phyloP scores from a whole-genome alignment of 257 asterid species.

The Penstemon davidsonii region DNA sequence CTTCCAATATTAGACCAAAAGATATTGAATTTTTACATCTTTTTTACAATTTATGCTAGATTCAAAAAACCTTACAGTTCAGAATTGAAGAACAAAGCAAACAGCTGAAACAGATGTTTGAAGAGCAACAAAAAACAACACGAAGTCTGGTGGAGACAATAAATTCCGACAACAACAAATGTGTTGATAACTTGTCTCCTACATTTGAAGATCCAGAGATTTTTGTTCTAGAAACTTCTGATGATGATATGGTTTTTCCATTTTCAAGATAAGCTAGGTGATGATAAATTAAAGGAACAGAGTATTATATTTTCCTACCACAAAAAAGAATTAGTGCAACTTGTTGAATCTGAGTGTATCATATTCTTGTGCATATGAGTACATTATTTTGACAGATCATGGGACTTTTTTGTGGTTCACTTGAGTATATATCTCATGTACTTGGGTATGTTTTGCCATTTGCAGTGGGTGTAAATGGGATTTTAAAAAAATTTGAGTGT shows the following conservation, averaged over 20 bases:
- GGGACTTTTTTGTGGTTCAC: not conserved
- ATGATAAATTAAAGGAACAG: not conserved
- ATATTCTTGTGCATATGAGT: constrained; percentile 25
- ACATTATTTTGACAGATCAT: constrained; percentile 12
- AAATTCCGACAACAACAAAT: constrained; percentile 29
- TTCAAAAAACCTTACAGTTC: constrained; percentile 60
- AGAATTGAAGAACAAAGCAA: constrained; percentile 75
- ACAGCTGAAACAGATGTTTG: constrained; percentile 60
- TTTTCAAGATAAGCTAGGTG: constrained; percentile 43
- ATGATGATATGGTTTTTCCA: constrained; percentile 39
- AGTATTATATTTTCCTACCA: not conserved
- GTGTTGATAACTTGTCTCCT: constrained; percentile 37
- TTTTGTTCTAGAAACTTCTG: constrained; percentile 39
- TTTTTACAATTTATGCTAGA: constrained; percentile 31
- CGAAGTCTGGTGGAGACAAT: constrained; percentile 34
- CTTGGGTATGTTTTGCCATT: constrained; percentile 1
- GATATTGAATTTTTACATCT: not conserved
- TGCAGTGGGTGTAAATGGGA: not conserved
- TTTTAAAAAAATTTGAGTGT: not conserved
- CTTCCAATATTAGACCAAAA: too few relatives aligned
- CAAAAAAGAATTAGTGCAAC: not conserved
- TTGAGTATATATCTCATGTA: constrained; percentile 12
- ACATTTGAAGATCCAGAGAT: constrained; percentile 38
- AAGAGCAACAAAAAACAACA: constrained; percentile 55
- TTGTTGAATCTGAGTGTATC: constrained; percentile 13